Percentiles rank a stretch among this genome's conserved stretches.
Conservation (phyloP, 2,329 filamentous ascomycete genomes). For the Claviceps purpurea region DNA sequence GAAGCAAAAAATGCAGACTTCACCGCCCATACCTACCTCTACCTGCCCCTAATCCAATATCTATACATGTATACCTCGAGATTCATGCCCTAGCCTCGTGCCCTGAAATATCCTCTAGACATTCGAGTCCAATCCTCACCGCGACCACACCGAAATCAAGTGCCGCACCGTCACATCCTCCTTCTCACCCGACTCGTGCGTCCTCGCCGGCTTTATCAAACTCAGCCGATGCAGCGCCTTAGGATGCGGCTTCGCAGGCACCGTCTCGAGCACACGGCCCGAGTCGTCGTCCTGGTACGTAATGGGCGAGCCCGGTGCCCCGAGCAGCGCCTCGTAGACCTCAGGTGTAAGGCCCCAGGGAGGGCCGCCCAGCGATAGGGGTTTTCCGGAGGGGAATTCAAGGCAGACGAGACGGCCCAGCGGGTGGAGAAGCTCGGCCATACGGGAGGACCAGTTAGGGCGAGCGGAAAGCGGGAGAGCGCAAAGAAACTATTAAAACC, state of each 20-base stretch:
- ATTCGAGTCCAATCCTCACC: conserved; percentile 7
- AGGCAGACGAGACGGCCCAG: conserved; percentile 47
- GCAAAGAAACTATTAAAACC: conserved; percentile 40
- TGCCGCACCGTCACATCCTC: conserved; percentile 34
- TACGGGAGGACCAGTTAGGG: conserved; percentile 39
- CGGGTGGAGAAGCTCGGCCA: conserved; percentile 34
- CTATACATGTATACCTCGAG: too few relatives aligned
- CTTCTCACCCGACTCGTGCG: conserved; percentile 32
- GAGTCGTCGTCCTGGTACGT: conserved; percentile 37
- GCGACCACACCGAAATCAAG: conserved; percentile 40
- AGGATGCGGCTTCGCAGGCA: conserved; percentile 21
- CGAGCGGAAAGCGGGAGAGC: conserved; percentile 42
- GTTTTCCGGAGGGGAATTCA: conserved; percentile 67
- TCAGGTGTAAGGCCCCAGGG: conserved; percentile 58
- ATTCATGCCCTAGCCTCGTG: too few relatives aligned
- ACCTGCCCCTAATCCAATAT: too few relatives aligned
- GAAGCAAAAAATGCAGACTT: conserved; percentile 1
- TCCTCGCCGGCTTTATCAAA: conserved; percentile 36
- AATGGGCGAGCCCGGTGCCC: conserved; percentile 53
- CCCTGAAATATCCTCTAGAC: too few relatives aligned
- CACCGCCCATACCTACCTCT: too few relatives aligned
- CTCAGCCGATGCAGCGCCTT: conserved; percentile 29
- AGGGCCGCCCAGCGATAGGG: conserved; percentile 50
- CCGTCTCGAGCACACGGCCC: conserved; percentile 28
- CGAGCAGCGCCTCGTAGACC: conserved; percentile 60